Base-by-base conservation (phyloP, 2,329 filamentous ascomycete species). In the Biscogniauxia marginata region DNA sequence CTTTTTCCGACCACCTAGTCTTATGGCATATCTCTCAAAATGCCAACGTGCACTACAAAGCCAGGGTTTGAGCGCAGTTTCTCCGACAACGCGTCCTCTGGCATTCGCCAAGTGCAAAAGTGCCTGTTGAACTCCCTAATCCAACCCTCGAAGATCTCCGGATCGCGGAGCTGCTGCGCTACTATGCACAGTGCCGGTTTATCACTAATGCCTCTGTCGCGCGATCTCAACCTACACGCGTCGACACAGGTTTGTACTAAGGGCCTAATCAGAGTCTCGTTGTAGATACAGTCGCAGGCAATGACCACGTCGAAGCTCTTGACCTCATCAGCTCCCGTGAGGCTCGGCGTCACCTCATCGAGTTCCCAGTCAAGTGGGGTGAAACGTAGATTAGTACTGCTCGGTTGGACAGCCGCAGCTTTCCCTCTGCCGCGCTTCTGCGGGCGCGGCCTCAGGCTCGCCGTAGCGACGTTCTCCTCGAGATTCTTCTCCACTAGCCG, bases 221-320 rank as follows among this genome's bases (percentile, higher is more conserved):
- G 53, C 24, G 58, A 53, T 30, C 86, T 78, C 16, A 93, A 72
- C 8, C 75, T 75, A 72, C 91, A 96, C 21, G 86, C 80, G 60
- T 96, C 89, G 5, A 79, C 84, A 70, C 90, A 96, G 0, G 91
- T 89, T 65, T 87, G 83, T n/a, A 95, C 89, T 49, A 98, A 84
- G 0, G 93, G 91, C 46, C 83, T 77, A 21, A 98, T 84, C 3
- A 98, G 82, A 2, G 89, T 84, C 63, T 96, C 90, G 73, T 98
- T 99, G 78, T 96, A 99, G 64, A 99, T 88, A 73, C 93, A 97
- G 73, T 99, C 95, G 69, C 91, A 96, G 3, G 92, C 91, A 34
- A 98, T 71, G 9, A 98, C 78, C 13, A 86, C 74, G 66, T 96
- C 89, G 63, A 95, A 88, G 55, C 81, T 80, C 66, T 64, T 68